Base-by-base conservation (phyloP, 106 monocot species). In the Gastrodia elata region DNA sequence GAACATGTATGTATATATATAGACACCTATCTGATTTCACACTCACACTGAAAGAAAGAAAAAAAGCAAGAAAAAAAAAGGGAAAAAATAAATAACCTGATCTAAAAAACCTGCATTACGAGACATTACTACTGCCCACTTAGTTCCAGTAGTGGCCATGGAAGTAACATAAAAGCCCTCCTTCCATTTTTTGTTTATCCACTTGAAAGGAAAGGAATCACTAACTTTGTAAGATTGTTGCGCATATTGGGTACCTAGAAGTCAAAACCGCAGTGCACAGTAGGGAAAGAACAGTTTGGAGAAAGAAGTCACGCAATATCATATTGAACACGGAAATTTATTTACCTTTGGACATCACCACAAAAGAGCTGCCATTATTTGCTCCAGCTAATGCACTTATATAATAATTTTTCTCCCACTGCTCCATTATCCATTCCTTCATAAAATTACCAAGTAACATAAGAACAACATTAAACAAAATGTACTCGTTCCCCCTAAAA, bases 391-490 rank as follows among this genome's bases (percentile, higher is more conserved):
- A 61, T 73, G 88, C 77, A 35, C 81, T 91, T 37, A 91, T 88
- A 77, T 91, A 91, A 74, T 84, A 91, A 43, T 86, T 91, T 68
- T 84, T 85, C 81, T 91, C 91, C 91, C 91, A 91, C 14, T 91
- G 91, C 77, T 91, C 87, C 91, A 91, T 87, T 49, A 91, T 91
- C 91, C 91, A 91, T 74, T 91, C 91, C 91, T 91, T 65, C 34
- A 73, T 68, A 68, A 7, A 68, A 7, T 68, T 2, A 59, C 4
- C 15, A 7, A 68, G 8, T 0, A 79, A 44, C 25, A 52, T 18
- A n/a, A n/a, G n/a, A 46, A 73, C 1, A 64, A 11, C 10, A 64
- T 33, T 64, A 26, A 64, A 28, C 27, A 64, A 64, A 33, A 64
- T 32, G 5, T 1, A 25, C 24, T 25, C 32, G 8, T 33, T 25